Base-by-base conservation (phyloP, 2,329 filamentous ascomycete species). In the Mariannaea elegans region DNA sequence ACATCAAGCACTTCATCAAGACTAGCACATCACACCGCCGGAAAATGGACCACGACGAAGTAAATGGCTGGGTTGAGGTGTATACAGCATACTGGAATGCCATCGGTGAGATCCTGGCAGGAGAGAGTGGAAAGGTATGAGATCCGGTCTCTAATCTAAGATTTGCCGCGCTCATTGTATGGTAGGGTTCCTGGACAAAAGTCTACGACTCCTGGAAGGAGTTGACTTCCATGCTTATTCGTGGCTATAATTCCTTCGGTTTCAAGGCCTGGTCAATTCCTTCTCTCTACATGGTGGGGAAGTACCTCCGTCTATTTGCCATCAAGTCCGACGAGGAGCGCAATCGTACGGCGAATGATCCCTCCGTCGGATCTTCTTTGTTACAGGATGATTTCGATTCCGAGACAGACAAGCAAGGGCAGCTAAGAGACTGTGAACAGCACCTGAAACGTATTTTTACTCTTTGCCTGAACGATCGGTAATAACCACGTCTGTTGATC, bases 211-310 rank as follows among this genome's bases (percentile, higher is more conserved):
- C 88, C 10, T 98, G 95, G 94, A 96, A 92, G 72, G 92, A 97
- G 38, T 73, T 98, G 62, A 87, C 91, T 44, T 91, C 90, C 63
- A 81, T 83, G 46, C 81, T 98, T 36, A 89, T 94, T 58, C 87
- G 93, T 66, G 93, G 93, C 29, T 97, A 97, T 74, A 90, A 88
- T 32, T 90, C 85, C 65, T 82, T 84, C 55, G 84, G 86, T 3
- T 92, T 98, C 69, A 89, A 92, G 65, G 90, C 93, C 29, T 99
- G 95, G 94, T 95, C 93, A 0, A 88, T 99, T 50, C 94, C 95
- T 3, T 94, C 92, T 72, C 82, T 99, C 36, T 98, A 98, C 72
- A 85, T 91, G 51, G 89, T 90, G 21, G 94, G 93, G 54, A 97
- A 93, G 77, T 93, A 96, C 73, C 78, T 99, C 59, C 85, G 95